Evolutionary conservation across 352 stramenopile species (phyloP), one percentile per base, ranked within the genome.

Genomic region (Phytophthora sojae): DNA sequence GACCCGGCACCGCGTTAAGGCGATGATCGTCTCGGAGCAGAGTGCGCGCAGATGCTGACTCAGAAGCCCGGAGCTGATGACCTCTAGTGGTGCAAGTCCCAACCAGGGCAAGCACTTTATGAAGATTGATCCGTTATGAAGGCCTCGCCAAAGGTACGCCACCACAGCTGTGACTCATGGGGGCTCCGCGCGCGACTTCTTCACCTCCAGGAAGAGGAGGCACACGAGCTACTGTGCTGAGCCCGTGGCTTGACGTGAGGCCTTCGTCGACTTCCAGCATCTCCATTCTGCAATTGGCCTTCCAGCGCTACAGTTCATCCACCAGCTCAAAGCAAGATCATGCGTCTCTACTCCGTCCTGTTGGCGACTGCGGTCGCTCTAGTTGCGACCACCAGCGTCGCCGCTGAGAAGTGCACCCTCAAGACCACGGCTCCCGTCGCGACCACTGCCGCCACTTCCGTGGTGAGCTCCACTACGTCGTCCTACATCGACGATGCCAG

Each of bases 111-210:
- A 15, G 64, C 42, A 39, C 54, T 51, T 23, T 23, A 12, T 64
- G 53, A 57, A 58, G 29, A n/a, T 71, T 60, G 64, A 71, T 71
- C 47, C 64, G 57, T 60, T 71, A 57, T 71, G 49, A 71, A 49
- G 45, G 45, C 37, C 55, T 51, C 47, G 61, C 3, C 52, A 61
- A 68, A 57, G 61, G 61, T 57, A 53, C 56, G 49, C 49, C 45
- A 45, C 49, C 39, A 50, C 64, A 71, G 55, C 64, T 71, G 63
- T 58, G 55, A 17, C 45, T 70, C 63, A 70, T 60, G 26, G 49
- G 21, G 64, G 17, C 51, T 71, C 64, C 57, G 56, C 37, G 56
- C 55, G 64, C 60, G 64, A 56, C 50, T 42, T 71, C 49, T 63
- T 64, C 47, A 8, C 62, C 15, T 53, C 21, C 19, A 62, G 57